These are phyloP conservation scores for Pestalotiopsis sp. DNA, from an alignment of 2,329 filamentous ascomycete genomes.

Conservation along the genomic window DNA sequence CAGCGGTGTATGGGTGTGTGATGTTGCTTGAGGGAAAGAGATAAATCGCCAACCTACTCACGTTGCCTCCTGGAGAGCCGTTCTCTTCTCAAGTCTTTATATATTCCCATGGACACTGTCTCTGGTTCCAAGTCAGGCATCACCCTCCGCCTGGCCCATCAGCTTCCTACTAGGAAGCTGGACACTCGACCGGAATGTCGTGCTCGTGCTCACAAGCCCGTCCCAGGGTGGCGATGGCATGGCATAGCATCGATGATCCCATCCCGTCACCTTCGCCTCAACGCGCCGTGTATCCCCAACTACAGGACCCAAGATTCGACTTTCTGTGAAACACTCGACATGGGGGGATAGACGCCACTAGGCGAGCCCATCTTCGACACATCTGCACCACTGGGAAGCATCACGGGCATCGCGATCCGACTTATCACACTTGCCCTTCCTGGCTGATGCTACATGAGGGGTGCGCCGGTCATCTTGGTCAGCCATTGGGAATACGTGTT, in stretches of 20 bases:
- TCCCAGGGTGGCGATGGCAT: not conserved
- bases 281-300: not conserved
- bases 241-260: not conserved
- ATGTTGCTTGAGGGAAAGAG: not conserved
- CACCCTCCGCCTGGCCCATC: not conserved
- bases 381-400: not conserved
- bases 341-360: slow-evolving; percentile 3
- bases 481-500: not conserved
- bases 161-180: slow-evolving; percentile 5
- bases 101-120: not conserved
- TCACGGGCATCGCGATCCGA: slow-evolving; percentile 5
- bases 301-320: not conserved
- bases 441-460: slow-evolving; percentile 1
- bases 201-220: not conserved
- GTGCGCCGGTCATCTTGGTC: not conserved
- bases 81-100: not conserved
- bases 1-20: not conserved
- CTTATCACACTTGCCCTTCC: slow-evolving; percentile 12
- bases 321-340: not conserved
- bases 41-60: not conserved
- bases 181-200: slow-evolving; percentile 6
- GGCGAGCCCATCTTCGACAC: not conserved
- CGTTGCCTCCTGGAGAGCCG: not conserved
- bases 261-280: not conserved
- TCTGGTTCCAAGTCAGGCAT: not conserved